Evolutionary conservation across 805 yeast genomes (phyloP).

Genomic region (Candida tibetensis): DNA sequence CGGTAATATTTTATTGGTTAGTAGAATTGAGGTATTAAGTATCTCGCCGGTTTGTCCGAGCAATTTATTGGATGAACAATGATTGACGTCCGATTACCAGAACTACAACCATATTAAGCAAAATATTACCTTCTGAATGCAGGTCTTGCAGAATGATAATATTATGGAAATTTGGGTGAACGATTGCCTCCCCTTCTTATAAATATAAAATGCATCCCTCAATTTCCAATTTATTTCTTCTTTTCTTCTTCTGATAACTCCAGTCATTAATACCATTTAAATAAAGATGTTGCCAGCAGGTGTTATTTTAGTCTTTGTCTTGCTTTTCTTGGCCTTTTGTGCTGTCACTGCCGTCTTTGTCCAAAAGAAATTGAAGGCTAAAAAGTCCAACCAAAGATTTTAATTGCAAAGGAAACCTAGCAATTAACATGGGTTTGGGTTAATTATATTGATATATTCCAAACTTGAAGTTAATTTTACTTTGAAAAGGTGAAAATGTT

Average conservation of each 20-base stretch:
- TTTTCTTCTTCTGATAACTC: slow-evolving; percentile 6
- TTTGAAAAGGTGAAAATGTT: background rate
- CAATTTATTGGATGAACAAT: background rate
- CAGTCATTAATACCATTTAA: slow-evolving; percentile 1
- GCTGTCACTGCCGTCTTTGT: slow-evolving; percentile 34
- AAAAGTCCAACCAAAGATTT: slow-evolving; percentile 42
- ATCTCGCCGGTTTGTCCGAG: slow-evolving; percentile 3
- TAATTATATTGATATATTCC: too few relatives aligned
- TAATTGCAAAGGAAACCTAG: too few relatives aligned
- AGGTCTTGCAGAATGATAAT: too few relatives aligned
- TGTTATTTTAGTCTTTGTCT: slow-evolving; percentile 66
- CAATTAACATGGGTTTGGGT: too few relatives aligned
- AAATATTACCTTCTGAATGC: too few relatives aligned
- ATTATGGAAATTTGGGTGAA: too few relatives aligned
- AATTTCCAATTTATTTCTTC: slow-evolving; percentile 3
- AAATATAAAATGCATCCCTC: slow-evolving; percentile 10
- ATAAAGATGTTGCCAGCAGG: slow-evolving; percentile 64
- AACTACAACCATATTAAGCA: background rate
- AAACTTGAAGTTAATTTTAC: background rate
- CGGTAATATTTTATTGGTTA: background rate
- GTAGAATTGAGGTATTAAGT: slow-evolving; percentile 2
- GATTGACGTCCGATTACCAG: background rate
- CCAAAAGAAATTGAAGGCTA: slow-evolving; percentile 42
- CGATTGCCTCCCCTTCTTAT: too few relatives aligned
- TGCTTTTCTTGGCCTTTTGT: slow-evolving; percentile 47